These are phyloP conservation scores for Aspergillus ibericus DNA, from an alignment of 2,329 filamentous ascomycete genomes.

Conservation along the genomic window DNA sequence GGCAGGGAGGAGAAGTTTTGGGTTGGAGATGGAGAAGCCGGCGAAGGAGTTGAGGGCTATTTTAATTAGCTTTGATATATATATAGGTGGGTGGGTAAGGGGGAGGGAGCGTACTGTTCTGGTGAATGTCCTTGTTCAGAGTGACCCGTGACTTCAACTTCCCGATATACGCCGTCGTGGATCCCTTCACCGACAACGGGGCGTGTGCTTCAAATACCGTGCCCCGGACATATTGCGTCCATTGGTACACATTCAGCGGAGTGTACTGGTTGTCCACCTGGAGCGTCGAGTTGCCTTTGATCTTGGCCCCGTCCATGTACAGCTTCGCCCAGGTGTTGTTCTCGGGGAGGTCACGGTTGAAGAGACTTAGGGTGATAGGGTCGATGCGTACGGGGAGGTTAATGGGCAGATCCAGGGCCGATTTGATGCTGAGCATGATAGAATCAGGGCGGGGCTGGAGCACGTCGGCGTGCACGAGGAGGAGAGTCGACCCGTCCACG, in stretches of 20 bases:
- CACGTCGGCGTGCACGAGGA: constrained; percentile 37
- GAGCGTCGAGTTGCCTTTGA: constrained; percentile 40
- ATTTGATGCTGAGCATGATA: constrained; percentile 35
- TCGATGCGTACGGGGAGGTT: constrained; percentile 40
- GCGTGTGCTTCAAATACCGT: constrained; percentile 31
- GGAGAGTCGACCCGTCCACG: constrained; percentile 37
- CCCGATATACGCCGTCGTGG: constrained; percentile 32
- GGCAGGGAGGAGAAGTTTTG: constrained; percentile 46
- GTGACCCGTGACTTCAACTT: constrained; percentile 35
- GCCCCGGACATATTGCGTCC: constrained; percentile 34
- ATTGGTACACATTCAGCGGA: constrained; percentile 28
- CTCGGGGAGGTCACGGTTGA: constrained; percentile 28
- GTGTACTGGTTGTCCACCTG: constrained; percentile 24
- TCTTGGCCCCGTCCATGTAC: constrained; percentile 23
- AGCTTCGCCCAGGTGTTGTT: constrained; percentile 31
- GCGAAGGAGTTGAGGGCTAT: constrained; percentile 55
- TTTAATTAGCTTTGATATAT: constrained; percentile 2
- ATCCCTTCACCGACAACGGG: constrained; percentile 28
- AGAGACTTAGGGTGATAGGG: constrained; percentile 34
- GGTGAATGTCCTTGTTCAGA: constrained; percentile 35
- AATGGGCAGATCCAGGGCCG: constrained; percentile 38
- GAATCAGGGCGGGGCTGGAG: constrained; percentile 35
- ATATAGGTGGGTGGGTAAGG: too few species aligned
- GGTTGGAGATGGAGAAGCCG: constrained; percentile 50
- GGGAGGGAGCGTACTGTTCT: constrained; percentile 33